Conservation (phyloP, 352 stramenopile species). For the Pythium volutum region DNA sequence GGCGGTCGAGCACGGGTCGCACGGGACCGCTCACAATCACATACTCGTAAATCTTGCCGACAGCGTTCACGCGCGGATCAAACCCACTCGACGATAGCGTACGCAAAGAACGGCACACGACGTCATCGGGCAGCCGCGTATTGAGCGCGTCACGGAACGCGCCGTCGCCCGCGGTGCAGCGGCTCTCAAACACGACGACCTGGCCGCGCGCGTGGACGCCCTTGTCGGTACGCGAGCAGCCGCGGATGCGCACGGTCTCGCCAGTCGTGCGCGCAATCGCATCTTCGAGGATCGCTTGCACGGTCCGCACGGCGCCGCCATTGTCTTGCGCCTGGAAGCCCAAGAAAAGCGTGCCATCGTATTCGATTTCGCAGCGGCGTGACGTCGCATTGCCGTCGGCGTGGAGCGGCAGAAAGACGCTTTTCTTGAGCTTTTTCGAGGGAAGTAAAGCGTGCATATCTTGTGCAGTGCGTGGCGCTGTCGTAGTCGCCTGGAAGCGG, state of each 20-base stretch:
- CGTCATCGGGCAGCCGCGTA: conserved; percentile 60
- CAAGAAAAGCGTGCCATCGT: conserved; percentile 75
- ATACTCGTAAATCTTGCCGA: conserved; percentile 70
- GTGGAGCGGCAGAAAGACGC: conserved; percentile 36
- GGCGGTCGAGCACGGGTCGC: conserved; percentile 45
- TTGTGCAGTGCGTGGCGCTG: neutral
- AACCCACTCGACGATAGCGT: conserved; percentile 28
- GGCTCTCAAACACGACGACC: conserved; percentile 87
- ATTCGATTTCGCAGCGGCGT: conserved; percentile 52
- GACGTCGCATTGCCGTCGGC: conserved; percentile 6
- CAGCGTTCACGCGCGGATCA: conserved; percentile 50
- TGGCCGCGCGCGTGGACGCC: conserved; percentile 91
- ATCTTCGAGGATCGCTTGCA: conserved; percentile 75
- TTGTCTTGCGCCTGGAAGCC: conserved; percentile 84
- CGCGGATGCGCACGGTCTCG: conserved; percentile 74
- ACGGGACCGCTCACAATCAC: conserved; percentile 43
- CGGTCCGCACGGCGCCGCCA: conserved; percentile 40
- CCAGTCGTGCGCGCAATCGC: conserved; percentile 64
- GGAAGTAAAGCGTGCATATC: neutral
- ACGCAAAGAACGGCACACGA: conserved; percentile 41
- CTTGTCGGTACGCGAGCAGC: conserved; percentile 89
- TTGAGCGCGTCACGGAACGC: conserved; percentile 68
- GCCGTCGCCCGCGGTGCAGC: conserved; percentile 39
- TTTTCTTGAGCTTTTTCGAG: conserved; percentile 27
- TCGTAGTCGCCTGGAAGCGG: conserved; percentile 6